Percentiles rank a stretch among this genome's conserved stretches.
These are phyloP conservation scores for Botryotinia narcissicola DNA, from an alignment of 2,329 filamentous ascomycete genomes.

Conservation along the genomic window DNA sequence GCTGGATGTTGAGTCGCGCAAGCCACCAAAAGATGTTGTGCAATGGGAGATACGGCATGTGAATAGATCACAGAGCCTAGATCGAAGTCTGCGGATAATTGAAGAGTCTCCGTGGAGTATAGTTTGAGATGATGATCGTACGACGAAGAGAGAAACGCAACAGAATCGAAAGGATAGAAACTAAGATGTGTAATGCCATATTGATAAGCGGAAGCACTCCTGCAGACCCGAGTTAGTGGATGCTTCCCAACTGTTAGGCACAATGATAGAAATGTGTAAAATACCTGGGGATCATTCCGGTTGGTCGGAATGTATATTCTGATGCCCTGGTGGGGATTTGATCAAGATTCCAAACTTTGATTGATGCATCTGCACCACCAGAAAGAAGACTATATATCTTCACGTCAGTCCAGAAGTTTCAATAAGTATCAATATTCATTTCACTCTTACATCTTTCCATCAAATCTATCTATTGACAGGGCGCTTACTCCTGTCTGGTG, in stretches of 20 bases:
- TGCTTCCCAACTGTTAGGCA: background rate
- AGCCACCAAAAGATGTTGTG: slow-evolving; percentile 74
- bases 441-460: slow-evolving; percentile 64
- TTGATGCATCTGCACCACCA: slow-evolving; percentile 78
- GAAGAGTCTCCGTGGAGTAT: slow-evolving; percentile 64
- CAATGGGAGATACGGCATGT: slow-evolving; percentile 72
- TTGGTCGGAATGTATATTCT: slow-evolving; percentile 53
- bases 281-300: slow-evolving; percentile 49
- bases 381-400: slow-evolving; percentile 63
- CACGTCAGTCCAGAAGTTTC: background rate
- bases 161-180: slow-evolving; percentile 76
- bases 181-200: slow-evolving; percentile 73
- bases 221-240: slow-evolving; percentile 10
- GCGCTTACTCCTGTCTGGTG: slow-evolving; percentile 78
- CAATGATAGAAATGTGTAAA: slow-evolving; percentile 7
- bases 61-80: slow-evolving; percentile 69
- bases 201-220: slow-evolving; percentile 49
- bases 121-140: slow-evolving; percentile 77
- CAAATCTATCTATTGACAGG: slow-evolving; percentile 73
- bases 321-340: slow-evolving; percentile 42
- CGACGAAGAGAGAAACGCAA: slow-evolving; percentile 72
- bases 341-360: slow-evolving; percentile 87
- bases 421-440: background rate
- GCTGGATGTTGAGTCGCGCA: slow-evolving; percentile 84
- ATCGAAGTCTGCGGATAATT: slow-evolving; percentile 63